Conservation (phyloP, 768 basidiomycete species). For the Sarcomyxa edulis region DNA sequence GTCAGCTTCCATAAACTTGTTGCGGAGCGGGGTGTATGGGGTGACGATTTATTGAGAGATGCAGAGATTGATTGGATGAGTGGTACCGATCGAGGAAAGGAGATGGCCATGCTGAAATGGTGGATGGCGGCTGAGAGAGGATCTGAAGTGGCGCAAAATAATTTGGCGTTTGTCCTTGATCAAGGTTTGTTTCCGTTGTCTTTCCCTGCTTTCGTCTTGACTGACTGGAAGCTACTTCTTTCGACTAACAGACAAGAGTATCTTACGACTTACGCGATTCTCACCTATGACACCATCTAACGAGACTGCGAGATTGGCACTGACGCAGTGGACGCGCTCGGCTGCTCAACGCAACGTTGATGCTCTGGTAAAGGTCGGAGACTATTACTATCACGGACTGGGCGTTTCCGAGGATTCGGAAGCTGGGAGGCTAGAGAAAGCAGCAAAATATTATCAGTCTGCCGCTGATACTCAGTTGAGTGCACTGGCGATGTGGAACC, state of each 20-base stretch:
- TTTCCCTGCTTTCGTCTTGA: background rate
- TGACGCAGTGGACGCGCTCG: slow-evolving; percentile 93
- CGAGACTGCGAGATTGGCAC: slow-evolving; percentile 74
- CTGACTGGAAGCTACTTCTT: background rate
- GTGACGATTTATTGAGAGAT: slow-evolving; percentile 73
- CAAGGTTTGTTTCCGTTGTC: slow-evolving; percentile 49
- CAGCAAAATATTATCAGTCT: slow-evolving; percentile 89
- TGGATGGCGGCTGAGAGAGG: slow-evolving; percentile 94
- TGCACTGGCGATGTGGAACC: slow-evolving; percentile 95
- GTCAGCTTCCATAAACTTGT: slow-evolving; percentile 93
- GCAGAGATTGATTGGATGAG: slow-evolving; percentile 75
- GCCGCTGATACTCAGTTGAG: slow-evolving; percentile 91
- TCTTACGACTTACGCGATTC: slow-evolving; percentile 63
- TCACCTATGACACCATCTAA: slow-evolving; percentile 72
- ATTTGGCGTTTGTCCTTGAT: slow-evolving; percentile 87
- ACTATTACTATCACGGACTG: slow-evolving; percentile 92
- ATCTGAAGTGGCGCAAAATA: slow-evolving; percentile 90
- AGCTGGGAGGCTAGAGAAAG: slow-evolving; percentile 72
- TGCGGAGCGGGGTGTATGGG: slow-evolving; percentile 86
- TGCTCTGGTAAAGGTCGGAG: slow-evolving; percentile 95
- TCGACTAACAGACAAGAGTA: slow-evolving; percentile 53
- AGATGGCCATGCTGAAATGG: slow-evolving; percentile 88
- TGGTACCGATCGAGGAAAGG: slow-evolving; percentile 64
- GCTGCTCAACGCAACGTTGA: slow-evolving; percentile 95
- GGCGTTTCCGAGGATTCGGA: slow-evolving; percentile 71